These are phyloP conservation scores for Sugiyamaella paludigena DNA, from an alignment of 1,139 yeast species.

Conservation along the genomic window DNA sequence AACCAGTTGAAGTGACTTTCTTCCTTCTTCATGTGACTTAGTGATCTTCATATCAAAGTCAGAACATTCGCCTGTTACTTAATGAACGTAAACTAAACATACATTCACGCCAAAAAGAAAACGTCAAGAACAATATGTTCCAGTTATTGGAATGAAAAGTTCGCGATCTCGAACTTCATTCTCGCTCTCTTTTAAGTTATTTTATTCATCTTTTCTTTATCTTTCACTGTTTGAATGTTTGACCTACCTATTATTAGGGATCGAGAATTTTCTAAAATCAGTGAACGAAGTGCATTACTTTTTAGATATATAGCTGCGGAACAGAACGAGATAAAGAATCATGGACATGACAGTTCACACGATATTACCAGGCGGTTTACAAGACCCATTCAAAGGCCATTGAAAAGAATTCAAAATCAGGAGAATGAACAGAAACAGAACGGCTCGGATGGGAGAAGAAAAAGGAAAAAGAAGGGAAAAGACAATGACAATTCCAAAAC, in stretches of 20 bases:
- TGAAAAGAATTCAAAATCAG: background rate
- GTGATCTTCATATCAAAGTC: too few species aligned
- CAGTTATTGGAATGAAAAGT: too few species aligned
- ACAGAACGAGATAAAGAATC: constrained; percentile 3
- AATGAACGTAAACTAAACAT: too few species aligned
- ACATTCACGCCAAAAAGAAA: too few species aligned
- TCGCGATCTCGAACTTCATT: too few species aligned
- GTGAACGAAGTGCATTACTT: background rate
- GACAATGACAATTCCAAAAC: background rate
- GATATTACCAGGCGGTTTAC: constrained; percentile 5
- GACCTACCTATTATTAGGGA: constrained; percentile 5
- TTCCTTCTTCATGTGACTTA: too few species aligned
- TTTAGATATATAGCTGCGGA: constrained; percentile 6
- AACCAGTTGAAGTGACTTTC: too few species aligned
- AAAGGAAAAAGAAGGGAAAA: background rate
- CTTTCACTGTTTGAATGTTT: constrained; percentile 6
- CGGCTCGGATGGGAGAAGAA: background rate
- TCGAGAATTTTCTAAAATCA: background rate
- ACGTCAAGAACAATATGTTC: too few species aligned
- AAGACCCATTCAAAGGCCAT: background rate
- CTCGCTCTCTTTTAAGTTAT: background rate
- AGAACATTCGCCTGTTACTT: too few species aligned
- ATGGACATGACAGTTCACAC: background rate
- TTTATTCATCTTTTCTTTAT: background rate
- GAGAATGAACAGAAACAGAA: background rate